Evolutionary conservation across 2,329 filamentous ascomycete genomes (phyloP).

Genomic region (Didymella keratinophila): DNA sequence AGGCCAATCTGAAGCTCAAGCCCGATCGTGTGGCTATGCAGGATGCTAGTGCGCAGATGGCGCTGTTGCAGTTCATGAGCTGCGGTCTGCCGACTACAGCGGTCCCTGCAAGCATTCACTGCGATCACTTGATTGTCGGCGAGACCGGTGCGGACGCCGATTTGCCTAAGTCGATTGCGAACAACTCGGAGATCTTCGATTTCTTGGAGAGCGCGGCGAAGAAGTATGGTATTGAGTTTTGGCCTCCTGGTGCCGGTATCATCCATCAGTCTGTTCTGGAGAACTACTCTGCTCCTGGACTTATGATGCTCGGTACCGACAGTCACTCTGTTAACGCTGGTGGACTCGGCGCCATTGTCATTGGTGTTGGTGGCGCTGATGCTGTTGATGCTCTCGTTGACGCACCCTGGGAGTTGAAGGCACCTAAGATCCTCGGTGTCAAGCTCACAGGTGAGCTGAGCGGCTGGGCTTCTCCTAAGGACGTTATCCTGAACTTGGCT

Average conservation of each 20-base stretch:
- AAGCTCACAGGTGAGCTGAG: conserved; percentile 81
- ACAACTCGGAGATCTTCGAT: conserved; percentile 97
- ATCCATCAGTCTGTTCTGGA: conserved; percentile 96
- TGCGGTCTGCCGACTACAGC: conserved; percentile 89
- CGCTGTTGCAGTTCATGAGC: conserved; percentile 96
- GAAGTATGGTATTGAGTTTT: conserved; percentile 58
- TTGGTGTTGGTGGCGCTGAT: conserved; percentile 86
- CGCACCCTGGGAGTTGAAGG: conserved; percentile 96
- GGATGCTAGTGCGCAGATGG: conserved; percentile 98
- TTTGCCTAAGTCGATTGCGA: conserved; percentile 81
- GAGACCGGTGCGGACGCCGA: conserved; percentile 88
- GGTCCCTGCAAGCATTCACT: conserved; percentile 96
- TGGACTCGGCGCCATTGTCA: conserved; percentile 89
- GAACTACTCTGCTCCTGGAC: conserved; percentile 94
- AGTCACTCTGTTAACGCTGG: conserved; percentile 98
- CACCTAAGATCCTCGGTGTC: conserved; percentile 88
- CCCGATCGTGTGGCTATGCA: conserved; percentile 99
- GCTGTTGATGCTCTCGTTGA: conserved; percentile 96
- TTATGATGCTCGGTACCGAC: conserved; percentile 99
- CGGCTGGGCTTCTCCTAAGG: conserved; percentile 94
- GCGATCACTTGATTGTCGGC: conserved; percentile 98
- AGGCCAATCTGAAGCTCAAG: conserved; percentile 94
- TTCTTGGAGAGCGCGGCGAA: conserved; percentile 85
- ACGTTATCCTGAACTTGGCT: conserved; percentile 89
- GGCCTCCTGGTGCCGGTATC: conserved; percentile 52